Conservation (phyloP, 2,329 filamentous ascomycete species). For the Talaromyces sp. region DNA sequence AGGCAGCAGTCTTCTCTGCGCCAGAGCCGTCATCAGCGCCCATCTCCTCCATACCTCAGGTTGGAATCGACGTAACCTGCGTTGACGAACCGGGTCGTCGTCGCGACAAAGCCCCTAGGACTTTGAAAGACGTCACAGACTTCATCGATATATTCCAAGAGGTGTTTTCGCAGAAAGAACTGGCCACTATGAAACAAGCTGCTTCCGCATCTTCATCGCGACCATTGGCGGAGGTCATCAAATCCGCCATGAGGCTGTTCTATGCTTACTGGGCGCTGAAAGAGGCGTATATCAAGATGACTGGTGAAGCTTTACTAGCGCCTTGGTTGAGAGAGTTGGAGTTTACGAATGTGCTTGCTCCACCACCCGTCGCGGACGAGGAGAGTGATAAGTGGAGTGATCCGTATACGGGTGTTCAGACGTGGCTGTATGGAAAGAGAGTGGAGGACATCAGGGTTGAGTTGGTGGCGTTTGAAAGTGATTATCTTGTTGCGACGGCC, state of each 20-base stretch:
- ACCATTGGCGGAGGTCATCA: conserved; percentile 43
- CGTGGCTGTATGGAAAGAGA: conserved; percentile 46
- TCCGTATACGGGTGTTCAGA: conserved; percentile 44
- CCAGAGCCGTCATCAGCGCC: conserved; percentile 17
- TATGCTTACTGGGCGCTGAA: conserved; percentile 64
- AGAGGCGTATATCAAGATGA: conserved; percentile 65
- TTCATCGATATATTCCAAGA: conserved; percentile 60
- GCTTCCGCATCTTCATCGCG: conserved; percentile 26
- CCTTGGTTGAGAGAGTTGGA: conserved; percentile 59
- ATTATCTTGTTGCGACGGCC: conserved; percentile 58
- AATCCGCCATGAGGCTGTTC: conserved; percentile 57
- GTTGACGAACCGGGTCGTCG: conserved; percentile 51
- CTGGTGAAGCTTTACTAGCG: conserved; percentile 60
- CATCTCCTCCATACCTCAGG: conserved; percentile 31
- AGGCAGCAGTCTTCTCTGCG: conserved; percentile 6
- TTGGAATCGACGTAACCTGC: conserved; percentile 62
- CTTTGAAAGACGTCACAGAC: conserved; percentile 49
- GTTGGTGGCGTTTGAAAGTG: conserved; percentile 55
- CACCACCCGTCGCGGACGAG: conserved; percentile 26
- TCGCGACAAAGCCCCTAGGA: conserved; percentile 49
- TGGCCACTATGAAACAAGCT: conserved; percentile 51
- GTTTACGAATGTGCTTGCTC: conserved; percentile 56
- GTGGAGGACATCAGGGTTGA: conserved; percentile 55
- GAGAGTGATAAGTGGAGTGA: conserved; percentile 30
- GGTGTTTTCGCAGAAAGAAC: conserved; percentile 56